Evolutionary conservation across 2,329 filamentous ascomycete species (phyloP).

Genomic region (Botrytis tulipae): DNA sequence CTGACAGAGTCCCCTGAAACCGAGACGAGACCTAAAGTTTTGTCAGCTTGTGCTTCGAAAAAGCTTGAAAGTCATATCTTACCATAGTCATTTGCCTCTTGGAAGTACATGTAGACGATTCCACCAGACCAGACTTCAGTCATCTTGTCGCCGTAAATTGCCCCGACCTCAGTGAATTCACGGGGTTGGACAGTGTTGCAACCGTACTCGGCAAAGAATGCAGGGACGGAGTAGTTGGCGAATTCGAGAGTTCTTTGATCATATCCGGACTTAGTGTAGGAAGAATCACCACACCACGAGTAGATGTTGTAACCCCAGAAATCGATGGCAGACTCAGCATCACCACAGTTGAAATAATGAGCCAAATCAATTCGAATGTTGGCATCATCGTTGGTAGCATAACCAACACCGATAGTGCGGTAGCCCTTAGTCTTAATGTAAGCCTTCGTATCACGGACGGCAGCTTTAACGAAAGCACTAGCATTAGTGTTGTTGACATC

Average conservation of each 20-base stretch:
- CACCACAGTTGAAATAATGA: slow-evolving; percentile 92
- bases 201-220: slow-evolving; percentile 98
- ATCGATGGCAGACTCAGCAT: slow-evolving; percentile 68
- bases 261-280: slow-evolving; percentile 75
- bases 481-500: slow-evolving; percentile 82
- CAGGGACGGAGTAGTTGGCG: slow-evolving; percentile 81
- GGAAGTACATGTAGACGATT: slow-evolving; percentile 98
- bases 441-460: slow-evolving; percentile 91
- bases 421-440: slow-evolving; percentile 83
- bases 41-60: slow-evolving; percentile 28
- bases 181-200: slow-evolving; percentile 75
- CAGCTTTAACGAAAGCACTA: slow-evolving; percentile 94
- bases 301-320: slow-evolving; percentile 99
- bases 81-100: slow-evolving; percentile 88
- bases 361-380: slow-evolving; percentile 79
- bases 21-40: slow-evolving; percentile 60
- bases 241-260: slow-evolving; percentile 83
- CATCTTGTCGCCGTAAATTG: slow-evolving; percentile 81
- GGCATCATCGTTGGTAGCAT: slow-evolving; percentile 91
- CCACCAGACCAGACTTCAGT: slow-evolving; percentile 85
- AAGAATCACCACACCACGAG: slow-evolving; percentile 93
- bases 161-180: slow-evolving; percentile 79
- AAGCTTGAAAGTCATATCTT: slow-evolving; percentile 33
- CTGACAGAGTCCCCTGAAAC: slow-evolving; percentile 58
- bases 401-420: slow-evolving; percentile 83